Base-by-base conservation (phyloP, 352 stramenopile species). In the Pythium diclinum region DNA sequence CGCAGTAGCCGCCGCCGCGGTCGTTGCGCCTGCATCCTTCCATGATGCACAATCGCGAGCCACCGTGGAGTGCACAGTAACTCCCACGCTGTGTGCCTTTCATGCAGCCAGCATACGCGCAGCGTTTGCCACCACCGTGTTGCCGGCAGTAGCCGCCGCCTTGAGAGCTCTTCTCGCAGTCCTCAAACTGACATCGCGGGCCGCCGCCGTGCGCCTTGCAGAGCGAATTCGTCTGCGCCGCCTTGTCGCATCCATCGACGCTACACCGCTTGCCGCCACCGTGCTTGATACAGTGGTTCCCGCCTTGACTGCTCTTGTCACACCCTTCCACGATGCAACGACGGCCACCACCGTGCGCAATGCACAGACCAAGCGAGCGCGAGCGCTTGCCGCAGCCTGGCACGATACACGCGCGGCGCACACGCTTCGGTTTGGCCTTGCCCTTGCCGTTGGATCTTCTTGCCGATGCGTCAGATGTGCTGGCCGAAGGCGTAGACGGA, bases 281-380 rank as follows among this genome's bases (percentile, higher is more conserved):
- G 63, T 96, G 88, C 58, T 87, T 85, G 57, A 94, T 94, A 76
- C 88, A 96, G 33, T 94, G 69, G 57, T 92, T 89, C 49, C 83
- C 80, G 23, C 88, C 85, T 69, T 94, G 85, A 19, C 75, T 88
- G 75, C 83, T 94, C 79, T 92, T 91, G 63, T 91, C 78, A 53
- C 88, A 96, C 0, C 83, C 85, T 6, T 85, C 76, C 0, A 93
- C 75, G 17, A 75, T 71, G 57, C 88, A 96, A 49, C 88, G 87
- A n/a, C 79, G 78, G 55, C 88, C 88, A 21, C 88, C 87, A 8
- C 88, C 87, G 59, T 95, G 88, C 9, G 85, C 83, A 57, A 92
- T 95, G 70, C 88, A 96, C 60, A 95, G 56, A 6, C 85, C 87
- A 52, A 91, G 84, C 28, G 84, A 95, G 32, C 88, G 84, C 21